Base-by-base conservation (phyloP, 1,284 basidiomycete species). In the Boletus mariae region DNA sequence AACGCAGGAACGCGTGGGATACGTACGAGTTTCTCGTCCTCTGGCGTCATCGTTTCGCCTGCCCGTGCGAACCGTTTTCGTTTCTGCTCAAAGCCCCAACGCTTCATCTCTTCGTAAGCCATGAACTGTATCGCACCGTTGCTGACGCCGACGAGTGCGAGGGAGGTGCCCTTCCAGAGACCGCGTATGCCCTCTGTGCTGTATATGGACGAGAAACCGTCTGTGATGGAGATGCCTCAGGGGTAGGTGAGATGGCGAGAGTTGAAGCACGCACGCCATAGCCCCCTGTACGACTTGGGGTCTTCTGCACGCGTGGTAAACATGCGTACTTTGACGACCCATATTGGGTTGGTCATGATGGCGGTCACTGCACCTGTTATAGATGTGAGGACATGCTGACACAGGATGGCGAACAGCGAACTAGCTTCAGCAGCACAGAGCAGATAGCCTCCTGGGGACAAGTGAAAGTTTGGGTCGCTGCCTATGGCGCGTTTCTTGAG, bases 311-410 rank as follows among this genome's bases (percentile, higher is more conserved):
- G 76, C 0, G 92, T 92, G 1, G 94, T 94, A 66, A 98, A 99
- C 85, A 99, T 96, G 55, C 96, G 84, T 7, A 98, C 96, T 75
- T 98, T 94, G 57, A 99, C 90, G 11, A 99, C 92, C 96, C 96
- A 99, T 62, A 99, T 86, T 0, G 97, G 97, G 71, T 99, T 99
- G 8, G 97, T 99, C 70, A 98, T 81, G 57, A 98, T 78, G 0
- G 96, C 94, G 2, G 95, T 98, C 31, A 88, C 85, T 7, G 94
- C 91, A 72, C 93, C 93, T 95, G 67, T 45, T 8, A 15, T n/a
- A 20, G 12, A 23, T 38, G 47, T 65, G 37, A 68, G 56, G 13
- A 56, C 46, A 26, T 7, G 48, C 25, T 11, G 13, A 35, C 3
- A 9, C 38, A n/a, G 55, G 32, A 49, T 59, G 59, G 57, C 58